These are phyloP conservation scores for Lolium rigidum DNA, from an alignment of 176 grass and related monocot species.

Conservation along the genomic window DNA sequence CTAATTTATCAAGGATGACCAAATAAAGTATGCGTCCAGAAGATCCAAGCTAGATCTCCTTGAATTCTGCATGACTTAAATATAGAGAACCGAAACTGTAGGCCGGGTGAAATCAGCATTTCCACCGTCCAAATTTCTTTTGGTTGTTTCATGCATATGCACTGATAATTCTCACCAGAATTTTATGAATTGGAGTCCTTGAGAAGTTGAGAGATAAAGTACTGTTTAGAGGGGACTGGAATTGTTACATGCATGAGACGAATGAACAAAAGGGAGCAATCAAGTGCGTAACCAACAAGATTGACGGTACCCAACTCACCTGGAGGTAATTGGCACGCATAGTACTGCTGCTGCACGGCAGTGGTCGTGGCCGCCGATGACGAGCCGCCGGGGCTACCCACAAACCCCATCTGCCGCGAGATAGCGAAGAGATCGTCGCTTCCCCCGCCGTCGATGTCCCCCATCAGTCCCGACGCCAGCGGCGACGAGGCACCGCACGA, in stretches of 20 bases:
- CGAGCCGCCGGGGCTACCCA: constrained; percentile 43
- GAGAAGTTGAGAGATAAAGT: constrained; percentile 1
- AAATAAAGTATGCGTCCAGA: constrained; percentile 45
- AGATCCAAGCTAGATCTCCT: constrained; percentile 57
- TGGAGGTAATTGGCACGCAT: constrained; percentile 48
- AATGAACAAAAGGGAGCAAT: constrained; percentile 32
- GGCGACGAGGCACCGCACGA: constrained; percentile 49
- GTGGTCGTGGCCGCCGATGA: constrained; percentile 41
- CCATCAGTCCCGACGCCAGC: constrained; percentile 47
- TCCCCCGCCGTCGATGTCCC: constrained; percentile 47
- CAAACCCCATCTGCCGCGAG: constrained; percentile 81
- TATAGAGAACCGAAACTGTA: constrained; percentile 26
- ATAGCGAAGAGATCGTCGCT: constrained; percentile 93
- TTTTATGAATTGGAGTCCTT: constrained; percentile 8
- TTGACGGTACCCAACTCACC: constrained; percentile 44
- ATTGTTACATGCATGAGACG: constrained; percentile 47
- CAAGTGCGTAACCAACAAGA: constrained; percentile 26
- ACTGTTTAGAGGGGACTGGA: background rate
- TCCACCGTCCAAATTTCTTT: constrained; percentile 33
- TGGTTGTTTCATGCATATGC: constrained; percentile 13
- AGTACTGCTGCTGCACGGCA: constrained; percentile 44
- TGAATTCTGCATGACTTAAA: constrained; percentile 52
- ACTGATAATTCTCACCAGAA: constrained; percentile 14
- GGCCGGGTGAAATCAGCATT: constrained; percentile 40
- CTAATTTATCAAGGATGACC: constrained; percentile 32